Evolutionary conservation across 2,329 filamentous ascomycete genomes (phyloP), one percentile per base, ranked within the genome.

Genomic region (Alternaria ventricosa): DNA sequence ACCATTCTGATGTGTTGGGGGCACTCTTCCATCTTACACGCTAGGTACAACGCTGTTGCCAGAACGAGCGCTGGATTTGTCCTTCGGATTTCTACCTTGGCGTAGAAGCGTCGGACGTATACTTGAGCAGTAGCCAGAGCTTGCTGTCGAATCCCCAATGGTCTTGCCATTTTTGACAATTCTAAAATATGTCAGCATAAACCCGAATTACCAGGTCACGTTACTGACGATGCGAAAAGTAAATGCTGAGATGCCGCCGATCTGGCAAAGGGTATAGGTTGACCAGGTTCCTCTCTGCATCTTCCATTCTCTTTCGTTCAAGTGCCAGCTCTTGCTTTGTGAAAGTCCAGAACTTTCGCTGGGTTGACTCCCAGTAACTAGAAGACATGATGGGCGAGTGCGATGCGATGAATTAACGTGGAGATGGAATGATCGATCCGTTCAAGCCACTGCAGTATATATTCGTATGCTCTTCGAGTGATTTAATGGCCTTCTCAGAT

Each of bases 1-100:
- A 99, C 90, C 67, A 97, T 87, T 28, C 96, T 89, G 74, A 99
- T 98, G 79, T 99, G 96, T 79, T 98, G 95, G 3, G 96, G 96
- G 55, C 90, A 94, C 80, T 99, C 96, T 80, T 99, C 96, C 89
- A 97, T 97, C 82, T 99, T 99, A 83, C 94, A 97, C 20, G 96
- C 94, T 36, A 99, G 85, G 79, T 99, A 99, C 64, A 98, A 87
- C 6, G 95, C 92, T 1, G 96, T 98, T n/a, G 94, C 91, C 68
- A 97, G 87, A 62, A 98, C 89, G 36, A 98, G 89, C 77, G 97
- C 97, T 5, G 95, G 94, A 73, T 98, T 99, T 51, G 94, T 97
- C 67, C 91, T 89, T 61, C 95, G 91, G 68, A 98, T 94, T 75
- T 97, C 94, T 72, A 97, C 92, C 72, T 92, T 93, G 49, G 89